A percentile compares a stretch with the other conserved stretches of the same genome.
phyloP scores from a whole-genome alignment of 1,139 yeast species.

The Hyphopichia khmerensis region DNA sequence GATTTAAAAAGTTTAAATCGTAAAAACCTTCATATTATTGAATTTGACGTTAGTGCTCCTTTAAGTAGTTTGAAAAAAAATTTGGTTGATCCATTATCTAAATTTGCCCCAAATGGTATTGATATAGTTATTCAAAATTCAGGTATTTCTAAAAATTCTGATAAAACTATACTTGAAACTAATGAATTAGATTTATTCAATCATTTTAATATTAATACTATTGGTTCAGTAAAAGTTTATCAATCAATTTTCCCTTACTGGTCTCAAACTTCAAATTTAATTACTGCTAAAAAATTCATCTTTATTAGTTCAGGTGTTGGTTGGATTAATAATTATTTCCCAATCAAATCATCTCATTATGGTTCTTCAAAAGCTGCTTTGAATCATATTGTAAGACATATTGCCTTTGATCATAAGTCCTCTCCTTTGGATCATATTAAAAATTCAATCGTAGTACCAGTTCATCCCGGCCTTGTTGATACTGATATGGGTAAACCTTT shows the following conservation, averaged over 20 bases:
- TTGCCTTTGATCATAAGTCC: conserved; percentile 15
- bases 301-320: conserved; percentile 24
- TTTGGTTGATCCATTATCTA: not conserved
- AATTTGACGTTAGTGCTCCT: not conserved
- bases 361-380: conserved; percentile 34
- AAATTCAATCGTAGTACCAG: conserved; percentile 18
- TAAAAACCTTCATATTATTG: not conserved
- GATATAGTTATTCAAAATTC: conserved; percentile 19
- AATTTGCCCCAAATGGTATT: conserved; percentile 4
- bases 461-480: conserved; percentile 30
- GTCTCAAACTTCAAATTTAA: conserved; percentile 9
- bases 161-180: not conserved
- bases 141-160: conserved; percentile 8
- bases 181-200: conserved; percentile 1
- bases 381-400: conserved; percentile 18
- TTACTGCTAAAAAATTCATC: conserved; percentile 15
- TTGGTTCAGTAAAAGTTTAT: conserved; percentile 10
- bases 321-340: conserved; percentile 5
- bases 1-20: conserved; percentile 2
- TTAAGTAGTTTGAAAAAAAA: not conserved
- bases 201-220: conserved; percentile 5
- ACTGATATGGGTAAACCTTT: conserved; percentile 17
- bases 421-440: conserved; percentile 8
- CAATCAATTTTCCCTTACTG: conserved; percentile 15
- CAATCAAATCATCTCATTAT: conserved; percentile 10